Conservation (phyloP, 2,329 filamentous ascomycete genomes). For the Fusarium sterilihyphosum region DNA sequence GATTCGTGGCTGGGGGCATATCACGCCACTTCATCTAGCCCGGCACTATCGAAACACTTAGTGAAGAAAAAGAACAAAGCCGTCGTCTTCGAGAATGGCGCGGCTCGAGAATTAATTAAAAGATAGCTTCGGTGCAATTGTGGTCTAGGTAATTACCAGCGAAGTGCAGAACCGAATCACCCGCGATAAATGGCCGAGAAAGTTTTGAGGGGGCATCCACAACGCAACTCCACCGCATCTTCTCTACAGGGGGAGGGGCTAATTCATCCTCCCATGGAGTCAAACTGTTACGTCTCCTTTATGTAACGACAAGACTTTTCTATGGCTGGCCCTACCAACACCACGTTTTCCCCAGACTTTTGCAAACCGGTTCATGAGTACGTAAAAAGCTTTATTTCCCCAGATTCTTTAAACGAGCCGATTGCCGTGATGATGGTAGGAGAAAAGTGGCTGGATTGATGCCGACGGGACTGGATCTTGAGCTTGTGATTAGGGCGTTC, state of each 20-base stretch:
- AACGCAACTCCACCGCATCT: background rate
- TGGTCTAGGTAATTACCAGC: background rate
- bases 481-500: constrained; percentile 29
- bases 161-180: background rate
- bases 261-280: background rate
- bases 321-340: constrained; percentile 26
- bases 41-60: background rate
- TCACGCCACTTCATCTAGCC: background rate
- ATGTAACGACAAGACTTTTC: constrained; percentile 39
- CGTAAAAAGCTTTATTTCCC: constrained; percentile 19
- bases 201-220: background rate
- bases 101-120: background rate
- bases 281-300: constrained; percentile 40
- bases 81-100: background rate
- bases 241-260: background rate
- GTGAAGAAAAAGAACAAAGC: background rate
- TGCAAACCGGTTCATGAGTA: background rate
- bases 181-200: background rate
- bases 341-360: constrained; percentile 37
- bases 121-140: background rate
- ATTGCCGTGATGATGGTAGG: background rate
- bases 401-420: constrained; percentile 8
- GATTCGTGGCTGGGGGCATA: background rate
- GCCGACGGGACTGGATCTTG: constrained; percentile 32
- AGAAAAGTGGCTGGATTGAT: background rate